A percentile compares a stretch with the other conserved stretches of the same genome.
Conservation (phyloP, 2,329 filamentous ascomycete species). For the Colletotrichum sp. region DNA sequence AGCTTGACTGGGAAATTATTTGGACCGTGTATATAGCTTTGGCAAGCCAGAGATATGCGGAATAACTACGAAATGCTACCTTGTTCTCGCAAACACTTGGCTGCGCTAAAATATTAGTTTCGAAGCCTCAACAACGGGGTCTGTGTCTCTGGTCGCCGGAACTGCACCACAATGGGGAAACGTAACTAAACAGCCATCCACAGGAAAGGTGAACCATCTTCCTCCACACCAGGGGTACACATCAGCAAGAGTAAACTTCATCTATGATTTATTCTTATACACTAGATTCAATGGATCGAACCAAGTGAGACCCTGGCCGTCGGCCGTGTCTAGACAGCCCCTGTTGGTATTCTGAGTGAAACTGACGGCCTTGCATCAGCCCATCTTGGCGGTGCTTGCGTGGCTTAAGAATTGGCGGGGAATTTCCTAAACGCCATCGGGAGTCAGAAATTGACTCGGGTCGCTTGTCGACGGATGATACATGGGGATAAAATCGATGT, state of each 20-base stretch:
- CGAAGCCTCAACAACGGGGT: background rate
- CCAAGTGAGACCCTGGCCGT: background rate
- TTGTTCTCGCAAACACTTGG: background rate
- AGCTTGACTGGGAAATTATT: background rate
- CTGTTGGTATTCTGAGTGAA: background rate
- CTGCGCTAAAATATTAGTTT: background rate
- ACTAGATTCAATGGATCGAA: background rate
- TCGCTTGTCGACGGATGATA: background rate
- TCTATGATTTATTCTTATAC: background rate
- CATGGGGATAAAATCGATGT: background rate
- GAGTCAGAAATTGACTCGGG: background rate
- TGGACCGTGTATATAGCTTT: background rate
- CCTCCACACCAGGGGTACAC: background rate
- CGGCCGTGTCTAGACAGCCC: background rate
- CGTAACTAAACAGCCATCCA: background rate
- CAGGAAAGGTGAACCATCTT: background rate
- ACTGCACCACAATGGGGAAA: background rate
- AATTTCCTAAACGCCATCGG: background rate
- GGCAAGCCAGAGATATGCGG: background rate
- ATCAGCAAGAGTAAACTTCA: too few species aligned
- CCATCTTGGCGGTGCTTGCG: background rate
- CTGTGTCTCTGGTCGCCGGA: background rate
- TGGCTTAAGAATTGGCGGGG: background rate
- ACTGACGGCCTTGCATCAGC: background rate
- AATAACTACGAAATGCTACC: background rate